Evolutionary conservation across 1,284 basidiomycete genomes (phyloP).

Genomic region (Irpex rosettiformis): DNA sequence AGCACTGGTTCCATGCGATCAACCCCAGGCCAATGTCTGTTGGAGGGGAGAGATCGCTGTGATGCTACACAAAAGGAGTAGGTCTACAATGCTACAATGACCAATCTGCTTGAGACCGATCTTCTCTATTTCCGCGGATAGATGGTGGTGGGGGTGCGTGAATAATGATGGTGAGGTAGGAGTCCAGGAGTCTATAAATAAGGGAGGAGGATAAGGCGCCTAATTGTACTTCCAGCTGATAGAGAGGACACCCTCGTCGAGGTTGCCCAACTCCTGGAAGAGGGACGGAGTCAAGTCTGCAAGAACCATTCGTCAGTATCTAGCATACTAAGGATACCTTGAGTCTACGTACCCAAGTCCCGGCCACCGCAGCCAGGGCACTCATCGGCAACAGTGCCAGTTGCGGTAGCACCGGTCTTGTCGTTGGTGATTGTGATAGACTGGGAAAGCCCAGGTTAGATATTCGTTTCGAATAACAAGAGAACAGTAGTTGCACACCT

Average conservation of each 20-base stretch:
- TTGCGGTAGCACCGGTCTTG: constrained; percentile 29
- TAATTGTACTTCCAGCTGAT: constrained; percentile 29
- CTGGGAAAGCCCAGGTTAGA: too few relatives aligned
- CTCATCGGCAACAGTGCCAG: constrained; percentile 31
- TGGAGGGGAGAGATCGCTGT: constrained; percentile 4
- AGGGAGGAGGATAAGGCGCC: neutral
- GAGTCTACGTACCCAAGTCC: constrained; percentile 31
- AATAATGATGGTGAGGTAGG: neutral
- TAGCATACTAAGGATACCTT: constrained; percentile 2
- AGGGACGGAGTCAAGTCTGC: constrained; percentile 29
- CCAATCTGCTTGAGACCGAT: constrained; percentile 1
- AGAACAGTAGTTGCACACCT: constrained; percentile 23
- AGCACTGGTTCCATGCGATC: constrained; percentile 1
- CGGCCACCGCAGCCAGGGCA: constrained; percentile 32
- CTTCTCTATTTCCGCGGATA: neutral
- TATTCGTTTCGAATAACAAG: too few relatives aligned
- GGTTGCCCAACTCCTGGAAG: constrained; percentile 25
- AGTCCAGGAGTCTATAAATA: neutral
- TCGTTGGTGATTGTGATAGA: constrained; percentile 30
- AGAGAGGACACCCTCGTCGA: constrained; percentile 26
- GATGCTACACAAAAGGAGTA: neutral
- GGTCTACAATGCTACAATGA: neutral
- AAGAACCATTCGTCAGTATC: too few relatives aligned
- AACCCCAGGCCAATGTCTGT: constrained; percentile 8
- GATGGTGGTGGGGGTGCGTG: too few relatives aligned